Conservation (phyloP, 1,284 basidiomycete species). For the Trichosporon coremiiforme region DNA sequence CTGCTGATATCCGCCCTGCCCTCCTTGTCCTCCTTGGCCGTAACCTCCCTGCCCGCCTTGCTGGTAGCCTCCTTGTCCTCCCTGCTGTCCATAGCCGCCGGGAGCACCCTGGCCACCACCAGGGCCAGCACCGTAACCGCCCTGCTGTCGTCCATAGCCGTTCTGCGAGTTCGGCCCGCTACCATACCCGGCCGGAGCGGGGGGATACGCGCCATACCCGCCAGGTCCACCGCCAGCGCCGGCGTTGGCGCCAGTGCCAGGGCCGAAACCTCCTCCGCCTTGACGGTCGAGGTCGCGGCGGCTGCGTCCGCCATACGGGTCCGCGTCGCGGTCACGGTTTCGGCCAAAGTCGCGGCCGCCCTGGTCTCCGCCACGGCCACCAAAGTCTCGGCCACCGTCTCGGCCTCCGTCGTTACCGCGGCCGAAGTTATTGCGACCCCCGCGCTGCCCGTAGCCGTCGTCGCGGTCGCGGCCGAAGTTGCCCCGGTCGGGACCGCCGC, state of each 20-base stretch:
- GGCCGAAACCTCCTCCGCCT: background rate
- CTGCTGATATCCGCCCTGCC: constrained; percentile 16
- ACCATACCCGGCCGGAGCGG: constrained; percentile 23
- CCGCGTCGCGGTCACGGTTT: constrained; percentile 8
- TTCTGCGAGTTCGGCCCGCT: constrained; percentile 16
- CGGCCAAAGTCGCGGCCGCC: constrained; percentile 37
- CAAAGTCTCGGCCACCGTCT: constrained; percentile 28
- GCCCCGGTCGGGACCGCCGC: constrained; percentile 7
- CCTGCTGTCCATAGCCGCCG: constrained; percentile 9
- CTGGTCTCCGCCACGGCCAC: constrained; percentile 38
- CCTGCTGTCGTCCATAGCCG: constrained; percentile 24
- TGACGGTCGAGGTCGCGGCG: background rate
- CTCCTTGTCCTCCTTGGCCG: constrained; percentile 7
- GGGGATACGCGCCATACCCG: constrained; percentile 14
- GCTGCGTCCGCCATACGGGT: constrained; percentile 5
- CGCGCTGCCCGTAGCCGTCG: background rate
- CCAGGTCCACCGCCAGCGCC: constrained; percentile 32
- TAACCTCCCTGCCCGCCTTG: constrained; percentile 7
- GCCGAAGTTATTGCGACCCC: constrained; percentile 21
- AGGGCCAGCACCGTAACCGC: constrained; percentile 20
- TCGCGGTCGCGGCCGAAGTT: constrained; percentile 4
- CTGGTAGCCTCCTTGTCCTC: constrained; percentile 7
- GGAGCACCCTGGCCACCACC: constrained; percentile 17
- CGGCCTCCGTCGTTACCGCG: constrained; percentile 38
- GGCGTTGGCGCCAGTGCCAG: constrained; percentile 7